A percentile compares a stretch with the other conserved stretches of the same genome.
These are phyloP conservation scores for Clitopilus hobsonii DNA, from an alignment of 768 basidiomycete genomes.

Conservation along the genomic window DNA sequence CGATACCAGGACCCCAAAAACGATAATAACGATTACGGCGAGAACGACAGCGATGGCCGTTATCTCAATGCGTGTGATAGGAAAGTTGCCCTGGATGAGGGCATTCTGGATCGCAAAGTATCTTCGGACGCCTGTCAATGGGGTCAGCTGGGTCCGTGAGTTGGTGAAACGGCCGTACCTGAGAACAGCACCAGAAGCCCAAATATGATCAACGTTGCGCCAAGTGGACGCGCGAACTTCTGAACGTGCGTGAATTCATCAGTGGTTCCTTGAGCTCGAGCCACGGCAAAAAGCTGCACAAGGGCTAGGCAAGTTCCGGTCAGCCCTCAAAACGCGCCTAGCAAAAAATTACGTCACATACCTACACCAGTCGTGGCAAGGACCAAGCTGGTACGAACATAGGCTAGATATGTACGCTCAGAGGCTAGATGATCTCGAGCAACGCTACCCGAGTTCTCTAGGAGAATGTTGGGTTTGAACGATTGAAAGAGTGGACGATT, in stretches of 20 bases:
- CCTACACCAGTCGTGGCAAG: constrained; percentile 58
- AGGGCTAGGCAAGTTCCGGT: constrained; percentile 30
- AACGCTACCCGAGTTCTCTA: constrained; percentile 59
- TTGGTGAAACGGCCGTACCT: constrained; percentile 30
- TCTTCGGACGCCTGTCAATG: constrained; percentile 38
- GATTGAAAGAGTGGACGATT: background rate
- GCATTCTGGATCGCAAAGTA: constrained; percentile 51
- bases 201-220: constrained; percentile 41
- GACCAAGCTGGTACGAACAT: constrained; percentile 59
- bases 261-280: constrained; percentile 13
- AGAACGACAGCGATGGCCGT: constrained; percentile 27
- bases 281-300: constrained; percentile 48
- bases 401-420: constrained; percentile 61
- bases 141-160: background rate
- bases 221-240: constrained; percentile 44
- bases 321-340: background rate
- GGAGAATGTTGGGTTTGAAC: constrained; percentile 10
- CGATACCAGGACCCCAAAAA: constrained; percentile 15
- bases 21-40: constrained; percentile 11
- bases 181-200: constrained; percentile 43
- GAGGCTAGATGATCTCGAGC: constrained; percentile 63
- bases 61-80: constrained; percentile 43
- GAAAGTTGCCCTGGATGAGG: constrained; percentile 46
- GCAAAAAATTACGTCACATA: constrained; percentile 23
- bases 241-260: constrained; percentile 15